phyloP scores from a whole-genome alignment of 2,329 filamentous ascomycete species.

The Pyrenochaeta sp. region DNA sequence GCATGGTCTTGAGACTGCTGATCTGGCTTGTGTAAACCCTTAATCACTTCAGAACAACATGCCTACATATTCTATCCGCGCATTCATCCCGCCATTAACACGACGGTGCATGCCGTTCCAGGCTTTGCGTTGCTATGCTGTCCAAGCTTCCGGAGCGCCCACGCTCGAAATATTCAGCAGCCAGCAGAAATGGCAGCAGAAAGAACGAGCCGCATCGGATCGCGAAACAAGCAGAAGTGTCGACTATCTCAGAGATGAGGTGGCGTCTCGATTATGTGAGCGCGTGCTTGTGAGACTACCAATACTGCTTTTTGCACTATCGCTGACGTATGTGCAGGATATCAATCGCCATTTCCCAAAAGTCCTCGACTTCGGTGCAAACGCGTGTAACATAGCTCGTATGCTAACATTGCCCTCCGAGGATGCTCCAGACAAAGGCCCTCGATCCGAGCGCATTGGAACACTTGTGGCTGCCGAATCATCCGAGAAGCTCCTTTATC shows the following conservation, averaged over 20 bases:
- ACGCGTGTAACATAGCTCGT: constrained; percentile 92
- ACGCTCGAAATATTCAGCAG: constrained; percentile 92
- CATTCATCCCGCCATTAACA: constrained; percentile 46
- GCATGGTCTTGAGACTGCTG: background rate
- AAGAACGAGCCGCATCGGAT: constrained; percentile 80
- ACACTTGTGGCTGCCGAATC: constrained; percentile 84
- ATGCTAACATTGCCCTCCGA: constrained; percentile 71
- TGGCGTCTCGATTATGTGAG: constrained; percentile 84
- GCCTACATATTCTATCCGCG: constrained; percentile 43
- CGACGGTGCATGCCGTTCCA: constrained; percentile 35
- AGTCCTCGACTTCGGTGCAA: constrained; percentile 92
- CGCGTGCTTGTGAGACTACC: constrained; percentile 72
- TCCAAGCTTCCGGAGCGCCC: constrained; percentile 78
- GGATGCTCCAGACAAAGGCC: constrained; percentile 68
- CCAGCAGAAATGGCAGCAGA: constrained; percentile 87
- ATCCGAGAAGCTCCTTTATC: constrained; percentile 78
- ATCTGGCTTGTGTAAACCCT: background rate
- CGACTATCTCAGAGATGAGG: constrained; percentile 94
- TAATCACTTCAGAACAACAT: constrained; percentile 22
- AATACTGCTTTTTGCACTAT: background rate
- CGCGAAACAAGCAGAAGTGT: constrained; percentile 77
- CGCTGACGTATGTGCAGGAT: constrained; percentile 65
- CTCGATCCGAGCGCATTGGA: constrained; percentile 75
- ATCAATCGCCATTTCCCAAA: constrained; percentile 87
- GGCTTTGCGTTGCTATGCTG: constrained; percentile 70